A percentile compares a stretch with the other conserved stretches of the same genome.
These are phyloP conservation scores for Borealophlyctis nickersoniae DNA, from an alignment of 192 early-diverging fungal species.

Conservation along the genomic window DNA sequence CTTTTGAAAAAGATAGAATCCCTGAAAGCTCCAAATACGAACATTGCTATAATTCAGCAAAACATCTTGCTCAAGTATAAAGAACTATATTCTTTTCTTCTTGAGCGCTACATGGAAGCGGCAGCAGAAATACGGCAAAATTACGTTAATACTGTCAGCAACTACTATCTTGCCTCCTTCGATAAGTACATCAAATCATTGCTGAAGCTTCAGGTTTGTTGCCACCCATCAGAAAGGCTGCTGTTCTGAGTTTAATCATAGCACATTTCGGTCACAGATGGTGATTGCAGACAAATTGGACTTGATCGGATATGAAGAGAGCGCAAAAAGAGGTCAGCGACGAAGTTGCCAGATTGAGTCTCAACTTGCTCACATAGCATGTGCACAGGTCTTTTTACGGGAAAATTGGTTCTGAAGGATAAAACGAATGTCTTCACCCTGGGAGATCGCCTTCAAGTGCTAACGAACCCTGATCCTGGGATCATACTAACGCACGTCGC, in stretches of 20 bases:
- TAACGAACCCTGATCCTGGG: slow-evolving; percentile 73
- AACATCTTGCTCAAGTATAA: slow-evolving; percentile 89
- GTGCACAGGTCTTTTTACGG: slow-evolving; percentile 57
- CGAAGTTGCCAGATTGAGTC: too few relatives aligned
- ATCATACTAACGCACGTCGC: slow-evolving; percentile 81
- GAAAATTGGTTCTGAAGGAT: slow-evolving; percentile 70
- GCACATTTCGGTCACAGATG: slow-evolving; percentile 34
- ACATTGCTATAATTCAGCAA: slow-evolving; percentile 89
- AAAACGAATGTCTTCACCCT: slow-evolving; percentile 82
- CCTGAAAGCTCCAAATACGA: slow-evolving; percentile 85
- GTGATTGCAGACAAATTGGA: slow-evolving; percentile 77
- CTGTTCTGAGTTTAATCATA: too few relatives aligned
- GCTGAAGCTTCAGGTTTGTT: slow-evolving; percentile 68
- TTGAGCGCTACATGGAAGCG: slow-evolving; percentile 82
- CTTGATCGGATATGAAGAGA: slow-evolving; percentile 85
- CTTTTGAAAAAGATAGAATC: slow-evolving; percentile 82
- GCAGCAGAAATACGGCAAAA: slow-evolving; percentile 82
- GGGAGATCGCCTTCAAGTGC: slow-evolving; percentile 74
- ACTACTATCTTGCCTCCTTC: slow-evolving; percentile 88
- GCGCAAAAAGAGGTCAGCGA: slow-evolving; percentile 55
- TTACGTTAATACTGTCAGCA: slow-evolving; percentile 80
- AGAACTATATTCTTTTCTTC: slow-evolving; percentile 85
- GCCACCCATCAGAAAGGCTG: not conserved
- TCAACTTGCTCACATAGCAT: not conserved
- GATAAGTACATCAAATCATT: slow-evolving; percentile 80